Evolutionary conservation across 441 rosid species (phyloP), one percentile per base, ranked within the genome.

Genomic region (Euphorbia celastroides): DNA sequence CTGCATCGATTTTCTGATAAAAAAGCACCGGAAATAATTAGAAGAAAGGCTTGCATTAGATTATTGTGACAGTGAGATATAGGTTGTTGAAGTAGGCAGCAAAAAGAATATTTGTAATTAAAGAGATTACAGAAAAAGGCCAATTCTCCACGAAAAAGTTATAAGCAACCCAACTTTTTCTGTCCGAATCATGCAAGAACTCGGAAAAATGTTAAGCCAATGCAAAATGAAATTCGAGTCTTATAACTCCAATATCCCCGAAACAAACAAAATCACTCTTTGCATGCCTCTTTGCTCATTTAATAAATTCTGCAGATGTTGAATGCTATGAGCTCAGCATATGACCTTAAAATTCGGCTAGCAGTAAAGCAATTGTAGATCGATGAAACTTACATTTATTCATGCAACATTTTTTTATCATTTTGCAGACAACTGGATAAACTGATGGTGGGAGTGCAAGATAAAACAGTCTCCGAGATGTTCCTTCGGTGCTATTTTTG

Each of bases 381-480:
- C 17, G 57, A 60, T 31, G 52, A 71, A 66, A 67, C 85, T 82
- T 84, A 88, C 99, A 88, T 82, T 83, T 90, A 77, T 90, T 88
- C 90, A 80, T 88, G 86, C 97, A 92, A 57, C 79, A 90, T 36
- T 72, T 66, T 71, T 75, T 85, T 76, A 95, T 92, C 99, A 95
- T 88, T 84, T 74, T 88, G 89, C 87, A 79, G 52, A 92, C 99
- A 76, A 89, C 66, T 55, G 98, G 99, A 81, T 95, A 95, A 19
- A 95, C 95, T 27, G 99, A 90, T 9, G 99, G 98, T 0, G 99
- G 99, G 70, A 95, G 98, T 71, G 99, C 99, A 63, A 92, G 77
- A 75, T 95, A 95, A 77, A 95, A 95, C 68, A 95, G 81, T 76
- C 98, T 92, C 70, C 96, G 80, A 17, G 95, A 88, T 70, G 94